Conservation (phyloP, 208 protist genomes). For the Acanthamoeba sp. region DNA sequence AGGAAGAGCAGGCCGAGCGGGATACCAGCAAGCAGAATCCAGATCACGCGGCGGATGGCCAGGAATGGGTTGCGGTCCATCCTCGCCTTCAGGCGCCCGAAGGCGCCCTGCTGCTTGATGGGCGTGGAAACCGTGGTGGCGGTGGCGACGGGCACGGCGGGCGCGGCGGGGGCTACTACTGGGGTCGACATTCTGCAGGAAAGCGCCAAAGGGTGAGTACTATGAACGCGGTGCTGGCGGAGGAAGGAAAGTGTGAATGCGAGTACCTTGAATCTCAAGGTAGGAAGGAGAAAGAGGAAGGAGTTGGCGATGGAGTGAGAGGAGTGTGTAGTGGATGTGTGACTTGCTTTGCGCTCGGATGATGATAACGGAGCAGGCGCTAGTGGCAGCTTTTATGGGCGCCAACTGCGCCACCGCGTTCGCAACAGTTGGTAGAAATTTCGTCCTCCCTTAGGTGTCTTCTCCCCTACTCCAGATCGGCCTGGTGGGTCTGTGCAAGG, state of each 20-base stretch:
- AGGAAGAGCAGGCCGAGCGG: slow-evolving; percentile 16
- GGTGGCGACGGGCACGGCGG: neutral
- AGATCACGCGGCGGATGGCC: neutral
- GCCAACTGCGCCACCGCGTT: neutral
- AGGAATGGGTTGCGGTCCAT: neutral
- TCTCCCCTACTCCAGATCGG: neutral
- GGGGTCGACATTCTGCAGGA: neutral
- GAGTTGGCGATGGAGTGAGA: neutral
- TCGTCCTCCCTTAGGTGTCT: neutral
- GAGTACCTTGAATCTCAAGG: neutral
- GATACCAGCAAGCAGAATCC: slow-evolving; percentile 20
- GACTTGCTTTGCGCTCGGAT: neutral
- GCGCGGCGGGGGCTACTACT: neutral
- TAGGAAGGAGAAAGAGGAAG: neutral
- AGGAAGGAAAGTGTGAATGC: neutral
- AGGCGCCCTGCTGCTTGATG: neutral
- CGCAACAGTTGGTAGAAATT: neutral
- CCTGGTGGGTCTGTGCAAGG: neutral
- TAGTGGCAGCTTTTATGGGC: neutral
- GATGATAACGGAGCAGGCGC: neutral
- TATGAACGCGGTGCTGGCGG: no score
- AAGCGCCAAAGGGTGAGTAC: neutral
- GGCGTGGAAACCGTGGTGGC: neutral
- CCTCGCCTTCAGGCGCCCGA: neutral
- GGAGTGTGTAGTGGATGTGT: neutral